Evolutionary conservation across 139 green algal species (phyloP), one percentile per base, ranked within the genome.

Genomic region (Mesostigma viride): DNA sequence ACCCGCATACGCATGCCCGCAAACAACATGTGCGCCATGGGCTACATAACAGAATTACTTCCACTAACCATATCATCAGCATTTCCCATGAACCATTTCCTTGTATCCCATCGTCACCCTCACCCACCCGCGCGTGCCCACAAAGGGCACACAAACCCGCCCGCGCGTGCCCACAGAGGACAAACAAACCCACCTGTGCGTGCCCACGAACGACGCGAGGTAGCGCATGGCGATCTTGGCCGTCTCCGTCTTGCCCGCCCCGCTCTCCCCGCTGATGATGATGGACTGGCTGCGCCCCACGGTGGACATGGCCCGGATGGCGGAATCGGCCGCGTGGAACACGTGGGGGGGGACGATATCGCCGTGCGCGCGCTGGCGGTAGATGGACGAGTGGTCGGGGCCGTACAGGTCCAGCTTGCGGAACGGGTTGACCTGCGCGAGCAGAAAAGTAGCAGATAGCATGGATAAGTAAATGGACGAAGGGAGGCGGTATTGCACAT

Each of bases 151-250:
- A n/a, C n/a, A n/a, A n/a, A n/a, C n/a, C n/a, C n/a, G n/a, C n/a
- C n/a, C n/a, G n/a, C n/a, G n/a, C n/a, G n/a, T n/a, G n/a, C n/a
- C n/a, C n/a, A n/a, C n/a, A n/a, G n/a, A n/a, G n/a, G 31, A 30
- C 0, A n/a, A n/a, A n/a, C n/a, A n/a, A n/a, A n/a, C 17, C 14
- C 17, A 53, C 14, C 40, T 17, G 40, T 53, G 14, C 40, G 40
- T 53, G 14, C 14, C 14, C 26, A 30, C 51, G 0, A 68, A 31
- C n/a, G 31, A 30, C 0, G 71, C 67, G 27, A 80, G 62, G 35
- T 80, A 80, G 6, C 24, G 22, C 91, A 97, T 97, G 63, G 97
- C 88, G 20, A 80, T 31, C 74, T 80, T 80, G 11, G 73, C 67
- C 11, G 74, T 65, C 35, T 80, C 73, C 1, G 73, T 80, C 66